Percentiles rank a stretch among this genome's conserved stretches.
Evolutionary conservation across 495 filamentous ascomycete species (phyloP).

Genomic region (Penicillium chermesinum): DNA sequence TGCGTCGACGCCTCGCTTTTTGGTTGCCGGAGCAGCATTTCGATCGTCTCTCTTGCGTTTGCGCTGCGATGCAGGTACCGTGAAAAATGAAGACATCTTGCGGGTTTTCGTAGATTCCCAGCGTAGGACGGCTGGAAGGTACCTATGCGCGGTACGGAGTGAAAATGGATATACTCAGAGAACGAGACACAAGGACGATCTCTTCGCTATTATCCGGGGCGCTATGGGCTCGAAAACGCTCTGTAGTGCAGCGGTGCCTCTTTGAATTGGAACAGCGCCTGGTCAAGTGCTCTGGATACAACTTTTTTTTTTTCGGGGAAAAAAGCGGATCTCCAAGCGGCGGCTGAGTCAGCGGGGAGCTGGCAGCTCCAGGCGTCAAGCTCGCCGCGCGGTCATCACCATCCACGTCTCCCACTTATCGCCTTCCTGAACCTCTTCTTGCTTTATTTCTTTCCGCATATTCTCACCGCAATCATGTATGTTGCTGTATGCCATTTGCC

Average conservation of each 20-base stretch:
- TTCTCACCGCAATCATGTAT: constrained; percentile 31
- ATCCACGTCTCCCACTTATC: constrained; percentile 12
- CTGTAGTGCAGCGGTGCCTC: too few relatives aligned
- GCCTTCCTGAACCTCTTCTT: constrained; percentile 12
- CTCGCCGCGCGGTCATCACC: constrained; percentile 38
- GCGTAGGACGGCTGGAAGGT: not conserved
- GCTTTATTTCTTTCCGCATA: constrained; percentile 6
- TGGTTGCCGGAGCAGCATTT: constrained; percentile 45
- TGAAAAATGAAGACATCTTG: constrained; percentile 82
- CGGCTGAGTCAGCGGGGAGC: constrained; percentile 39
- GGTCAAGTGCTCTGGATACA: constrained; percentile 13
- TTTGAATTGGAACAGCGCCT: not conserved
- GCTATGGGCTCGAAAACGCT: not conserved
- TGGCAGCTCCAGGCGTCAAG: constrained; percentile 44
- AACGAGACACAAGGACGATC: too few relatives aligned
- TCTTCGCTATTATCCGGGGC: too few relatives aligned
- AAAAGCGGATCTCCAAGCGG: constrained; percentile 27
- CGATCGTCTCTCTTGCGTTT: constrained; percentile 68
- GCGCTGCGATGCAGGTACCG: constrained; percentile 66
- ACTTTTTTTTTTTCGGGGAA: constrained; percentile 41
- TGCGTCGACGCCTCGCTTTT: constrained; percentile 49
- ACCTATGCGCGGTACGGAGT: constrained; percentile 6
- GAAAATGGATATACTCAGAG: constrained; percentile 6
- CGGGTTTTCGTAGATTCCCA: not conserved
- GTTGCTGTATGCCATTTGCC: not conserved